A percentile compares a stretch with the other conserved stretches of the same genome.
These are phyloP conservation scores for Candida corydali DNA, from an alignment of 805 yeast species.

Conservation along the genomic window DNA sequence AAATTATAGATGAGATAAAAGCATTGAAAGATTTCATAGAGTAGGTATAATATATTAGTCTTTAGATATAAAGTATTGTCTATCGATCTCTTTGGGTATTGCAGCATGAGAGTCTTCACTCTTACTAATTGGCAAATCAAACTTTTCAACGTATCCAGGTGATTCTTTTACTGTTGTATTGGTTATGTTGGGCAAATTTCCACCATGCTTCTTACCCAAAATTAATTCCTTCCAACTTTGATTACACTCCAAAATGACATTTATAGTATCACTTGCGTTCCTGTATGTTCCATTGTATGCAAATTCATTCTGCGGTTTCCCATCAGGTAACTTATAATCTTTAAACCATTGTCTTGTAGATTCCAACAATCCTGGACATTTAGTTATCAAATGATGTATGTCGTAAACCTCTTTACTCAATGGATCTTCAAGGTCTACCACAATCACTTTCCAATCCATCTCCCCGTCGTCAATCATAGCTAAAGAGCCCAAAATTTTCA, in stretches of 20 bases:
- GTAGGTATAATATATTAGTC: conserved; percentile 8
- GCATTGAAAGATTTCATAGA: conserved; percentile 28
- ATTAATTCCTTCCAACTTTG: conserved; percentile 81
- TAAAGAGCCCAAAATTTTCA: conserved; percentile 89
- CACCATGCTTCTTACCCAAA: conserved; percentile 47
- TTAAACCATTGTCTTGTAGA: conserved; percentile 98
- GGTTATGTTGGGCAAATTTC: conserved; percentile 26
- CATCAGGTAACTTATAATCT: conserved; percentile 96
- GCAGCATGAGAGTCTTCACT: conserved; percentile 21
- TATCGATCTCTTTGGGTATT: conserved; percentile 38
- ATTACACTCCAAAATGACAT: conserved; percentile 75
- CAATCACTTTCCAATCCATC: conserved; percentile 90
- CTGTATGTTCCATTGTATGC: conserved; percentile 96
- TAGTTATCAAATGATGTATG: conserved; percentile 84
- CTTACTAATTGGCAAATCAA: conserved; percentile 16
- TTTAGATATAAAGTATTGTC: conserved; percentile 22
- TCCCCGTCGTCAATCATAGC: conserved; percentile 93
- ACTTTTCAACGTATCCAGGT: conserved; percentile 20
- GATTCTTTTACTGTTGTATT: conserved; percentile 35
- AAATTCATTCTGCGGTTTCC: conserved; percentile 93
- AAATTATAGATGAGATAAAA: conserved; percentile 33
- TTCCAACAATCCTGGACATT: conserved; percentile 89
- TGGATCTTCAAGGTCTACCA: conserved; percentile 78
- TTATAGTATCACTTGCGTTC: conserved; percentile 80
- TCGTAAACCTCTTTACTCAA: conserved; percentile 83